Evolutionary conservation across 805 yeast species (phyloP), one percentile per base, ranked within the genome.

Genomic region (Saturnispora silvae): DNA sequence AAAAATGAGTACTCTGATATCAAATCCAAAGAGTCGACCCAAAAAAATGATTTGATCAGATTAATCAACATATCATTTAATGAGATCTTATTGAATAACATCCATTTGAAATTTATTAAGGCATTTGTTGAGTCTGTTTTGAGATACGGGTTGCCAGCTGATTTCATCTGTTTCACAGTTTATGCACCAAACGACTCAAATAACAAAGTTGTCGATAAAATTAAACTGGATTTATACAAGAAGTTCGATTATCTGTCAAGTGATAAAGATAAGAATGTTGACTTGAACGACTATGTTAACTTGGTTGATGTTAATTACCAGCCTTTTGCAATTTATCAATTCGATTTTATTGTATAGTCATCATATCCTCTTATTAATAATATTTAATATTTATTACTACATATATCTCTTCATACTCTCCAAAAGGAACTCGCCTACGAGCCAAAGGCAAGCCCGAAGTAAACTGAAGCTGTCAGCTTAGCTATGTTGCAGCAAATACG

Each of bases 101-200:
- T 83, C 53, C 98, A 92, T 60, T 72, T 92, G 48, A 86, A 86
- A 61, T 75, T 83, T 4, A 68, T 92, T 37, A 77, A 96, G 48
- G 70, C 83, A 15, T 92, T 81, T 59, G 95, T 89, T 27, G 99
- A 92, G 63, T 73, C 86, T 35, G 95, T 92, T 13, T 70, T 92
- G 57, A 78, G 99, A 61, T 92, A 92, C 58, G 99, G 99, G 1
- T 71, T 92, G 46, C 99, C 98, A 25, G 96, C 97, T 22, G 81
- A 80, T 50, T 92, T 89, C 58, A 72, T 75, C 52, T 63, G 67
- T 35, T 71, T 50, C 47, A 57, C 68, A 37, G 52, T 75, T 32
- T 64, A 65, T 44, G 57, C 64, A 16, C 53, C 67, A 28, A 42
- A 48, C 16, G 38, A 38, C 16, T 52, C 67, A 28, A 41, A 45